Conservation (phyloP, 495 filamentous ascomycete genomes). For the Lasiosphaeria miniovina region DNA sequence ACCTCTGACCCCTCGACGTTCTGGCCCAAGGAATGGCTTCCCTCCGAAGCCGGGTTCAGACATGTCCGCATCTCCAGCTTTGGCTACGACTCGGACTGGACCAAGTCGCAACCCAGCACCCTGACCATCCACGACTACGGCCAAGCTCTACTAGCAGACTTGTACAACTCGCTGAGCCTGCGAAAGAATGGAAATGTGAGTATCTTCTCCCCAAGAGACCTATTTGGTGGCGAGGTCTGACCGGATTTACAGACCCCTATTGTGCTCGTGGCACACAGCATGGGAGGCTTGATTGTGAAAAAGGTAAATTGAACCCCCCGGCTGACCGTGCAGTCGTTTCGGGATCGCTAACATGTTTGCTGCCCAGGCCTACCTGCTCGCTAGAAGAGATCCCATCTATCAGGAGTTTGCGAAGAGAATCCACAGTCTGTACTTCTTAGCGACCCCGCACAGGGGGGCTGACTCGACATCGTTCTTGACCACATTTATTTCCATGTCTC, state of each 20-base stretch:
- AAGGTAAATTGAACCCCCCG: conserved; percentile 15
- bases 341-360: not conserved
- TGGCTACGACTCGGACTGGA: conserved; percentile 32
- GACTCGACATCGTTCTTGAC: conserved; percentile 12
- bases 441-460: conserved; percentile 28
- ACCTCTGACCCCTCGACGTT: conserved; percentile 16
- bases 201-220: not conserved
- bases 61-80: conserved; percentile 30
- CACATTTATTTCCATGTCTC: conserved; percentile 11
- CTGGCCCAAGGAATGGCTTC: conserved; percentile 37
- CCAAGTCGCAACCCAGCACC: conserved; percentile 10
- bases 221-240: not conserved
- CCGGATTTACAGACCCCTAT: conserved; percentile 23
- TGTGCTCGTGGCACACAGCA: conserved; percentile 30
- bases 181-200: conserved; percentile 22
- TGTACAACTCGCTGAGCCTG: conserved; percentile 20
- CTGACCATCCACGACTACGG: conserved; percentile 30
- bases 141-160: conserved; percentile 22
- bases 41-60: conserved; percentile 23
- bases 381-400: conserved; percentile 20
- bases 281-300: conserved; percentile 34
- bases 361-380: conserved; percentile 28
- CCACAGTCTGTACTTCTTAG: conserved; percentile 28
- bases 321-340: not conserved
- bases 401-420: conserved; percentile 22